Conservation (phyloP, 108 stramenopile species). For the Cyclostephanos tholiformis region DNA sequence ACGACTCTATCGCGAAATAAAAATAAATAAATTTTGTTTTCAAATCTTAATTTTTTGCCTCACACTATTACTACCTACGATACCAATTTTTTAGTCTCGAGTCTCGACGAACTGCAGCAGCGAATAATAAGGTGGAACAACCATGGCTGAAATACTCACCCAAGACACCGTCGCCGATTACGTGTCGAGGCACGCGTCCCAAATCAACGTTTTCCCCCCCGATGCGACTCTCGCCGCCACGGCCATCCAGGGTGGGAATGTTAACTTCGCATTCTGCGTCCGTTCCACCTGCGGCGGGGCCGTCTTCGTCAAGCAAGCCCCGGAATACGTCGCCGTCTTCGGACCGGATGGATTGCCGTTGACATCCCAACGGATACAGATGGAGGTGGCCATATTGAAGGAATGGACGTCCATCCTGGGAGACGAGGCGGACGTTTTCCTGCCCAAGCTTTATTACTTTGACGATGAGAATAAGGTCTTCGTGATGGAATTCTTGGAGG, state of each 20-base stretch:
- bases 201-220: conserved; percentile 50
- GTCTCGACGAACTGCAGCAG: no score
- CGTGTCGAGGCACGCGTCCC: conserved; percentile 50
- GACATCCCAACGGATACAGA: conserved; percentile 71
- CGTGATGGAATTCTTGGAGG: conserved; percentile 86
- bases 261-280: conserved; percentile 85
- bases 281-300: conserved; percentile 38
- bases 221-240: conserved; percentile 46
- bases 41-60: no score
- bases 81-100: no score
- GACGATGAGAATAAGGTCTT: conserved; percentile 73
- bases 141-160: conserved; percentile 53
- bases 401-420: conserved; percentile 67
- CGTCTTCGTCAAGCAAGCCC: conserved; percentile 85
- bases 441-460: conserved; percentile 75
- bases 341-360: conserved; percentile 77
- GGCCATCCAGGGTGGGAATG: conserved; percentile 79
- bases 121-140: no score
- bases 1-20: no score
- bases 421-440: conserved; percentile 49
- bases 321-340: conserved; percentile 82
- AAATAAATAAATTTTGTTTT: no score
- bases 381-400: conserved; percentile 64
- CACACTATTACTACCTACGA: no score
- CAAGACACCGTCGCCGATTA: conserved; percentile 67